phyloP scores from a whole-genome alignment of 805 yeast species.

The Nakazawaea pomicola region DNA sequence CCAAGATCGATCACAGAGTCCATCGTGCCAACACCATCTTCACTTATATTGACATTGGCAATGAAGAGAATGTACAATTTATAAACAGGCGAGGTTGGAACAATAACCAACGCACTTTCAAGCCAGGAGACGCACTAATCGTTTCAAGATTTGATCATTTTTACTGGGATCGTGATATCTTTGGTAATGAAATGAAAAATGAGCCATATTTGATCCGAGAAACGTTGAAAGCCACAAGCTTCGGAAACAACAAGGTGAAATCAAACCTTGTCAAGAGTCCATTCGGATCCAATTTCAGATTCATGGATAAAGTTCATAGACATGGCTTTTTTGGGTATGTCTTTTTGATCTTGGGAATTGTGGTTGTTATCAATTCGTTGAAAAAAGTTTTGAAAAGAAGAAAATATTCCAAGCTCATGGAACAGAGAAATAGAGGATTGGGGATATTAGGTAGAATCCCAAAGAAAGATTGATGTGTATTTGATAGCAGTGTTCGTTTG shows the following conservation, averaged over 20 bases:
- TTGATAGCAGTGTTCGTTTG: no score
- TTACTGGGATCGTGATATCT: slow-evolving; percentile 28
- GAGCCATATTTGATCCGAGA: slow-evolving; percentile 28
- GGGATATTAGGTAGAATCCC: slow-evolving; percentile 12
- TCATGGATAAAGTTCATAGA: slow-evolving; percentile 40
- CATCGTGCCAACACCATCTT: slow-evolving; percentile 37
- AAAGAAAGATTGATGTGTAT: slow-evolving; percentile 1
- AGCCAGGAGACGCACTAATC: slow-evolving; percentile 54
- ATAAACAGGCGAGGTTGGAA: slow-evolving; percentile 31
- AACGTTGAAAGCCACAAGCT: slow-evolving; percentile 33
- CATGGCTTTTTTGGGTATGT: slow-evolving; percentile 41
- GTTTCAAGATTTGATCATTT: slow-evolving; percentile 32
- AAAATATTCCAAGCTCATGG: neutral
- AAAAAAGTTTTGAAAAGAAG: neutral
- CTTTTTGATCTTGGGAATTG: slow-evolving; percentile 13
- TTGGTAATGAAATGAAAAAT: slow-evolving; percentile 32
- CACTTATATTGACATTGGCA: slow-evolving; percentile 47
- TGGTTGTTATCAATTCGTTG: neutral
- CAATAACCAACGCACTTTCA: slow-evolving; percentile 26
- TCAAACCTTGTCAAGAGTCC: slow-evolving; percentile 39
- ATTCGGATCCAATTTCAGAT: slow-evolving; percentile 30
- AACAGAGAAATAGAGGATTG: slow-evolving; percentile 7
- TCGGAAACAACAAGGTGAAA: slow-evolving; percentile 21
- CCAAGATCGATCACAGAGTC: slow-evolving; percentile 39
- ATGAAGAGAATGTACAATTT: slow-evolving; percentile 22